phyloP scores from a whole-genome alignment of 768 basidiomycete genomes.

The Termitomyces sp. region DNA sequence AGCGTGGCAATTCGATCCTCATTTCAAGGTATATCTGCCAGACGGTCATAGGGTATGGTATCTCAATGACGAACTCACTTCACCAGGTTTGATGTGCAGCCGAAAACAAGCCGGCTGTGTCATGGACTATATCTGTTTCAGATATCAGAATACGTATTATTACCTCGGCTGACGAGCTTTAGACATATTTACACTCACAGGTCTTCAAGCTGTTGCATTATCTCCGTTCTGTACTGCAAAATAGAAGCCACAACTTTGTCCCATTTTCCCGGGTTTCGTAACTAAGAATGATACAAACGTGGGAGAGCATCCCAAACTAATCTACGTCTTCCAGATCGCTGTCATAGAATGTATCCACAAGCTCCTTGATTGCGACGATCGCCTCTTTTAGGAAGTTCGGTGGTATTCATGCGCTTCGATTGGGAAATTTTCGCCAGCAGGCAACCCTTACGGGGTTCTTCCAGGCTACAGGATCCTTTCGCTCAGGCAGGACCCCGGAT shows the following conservation, averaged over 20 bases:
- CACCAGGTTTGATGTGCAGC: neutral
- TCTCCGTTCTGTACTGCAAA: neutral
- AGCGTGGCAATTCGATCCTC: neutral
- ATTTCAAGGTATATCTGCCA: neutral
- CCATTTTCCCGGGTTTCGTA: neutral
- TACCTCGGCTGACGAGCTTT: neutral
- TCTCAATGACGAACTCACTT: neutral
- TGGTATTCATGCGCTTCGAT: neutral
- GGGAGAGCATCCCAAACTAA: neutral
- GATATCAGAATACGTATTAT: neutral
- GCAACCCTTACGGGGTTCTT: neutral
- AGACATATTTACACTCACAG: neutral
- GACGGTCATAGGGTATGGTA: neutral
- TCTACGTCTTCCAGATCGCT: neutral
- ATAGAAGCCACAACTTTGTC: neutral
- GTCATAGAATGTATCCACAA: neutral
- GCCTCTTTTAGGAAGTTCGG: neutral
- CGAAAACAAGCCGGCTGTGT: neutral
- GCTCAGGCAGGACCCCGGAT: neutral
- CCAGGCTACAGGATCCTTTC: neutral
- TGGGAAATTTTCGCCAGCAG: neutral
- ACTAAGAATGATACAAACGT: neutral
- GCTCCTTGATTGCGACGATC: conserved; percentile 2
- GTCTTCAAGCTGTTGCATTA: neutral
- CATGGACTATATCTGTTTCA: neutral